phyloP scores from a whole-genome alignment of 768 basidiomycete genomes.

The Fomitopsis serialis region DNA sequence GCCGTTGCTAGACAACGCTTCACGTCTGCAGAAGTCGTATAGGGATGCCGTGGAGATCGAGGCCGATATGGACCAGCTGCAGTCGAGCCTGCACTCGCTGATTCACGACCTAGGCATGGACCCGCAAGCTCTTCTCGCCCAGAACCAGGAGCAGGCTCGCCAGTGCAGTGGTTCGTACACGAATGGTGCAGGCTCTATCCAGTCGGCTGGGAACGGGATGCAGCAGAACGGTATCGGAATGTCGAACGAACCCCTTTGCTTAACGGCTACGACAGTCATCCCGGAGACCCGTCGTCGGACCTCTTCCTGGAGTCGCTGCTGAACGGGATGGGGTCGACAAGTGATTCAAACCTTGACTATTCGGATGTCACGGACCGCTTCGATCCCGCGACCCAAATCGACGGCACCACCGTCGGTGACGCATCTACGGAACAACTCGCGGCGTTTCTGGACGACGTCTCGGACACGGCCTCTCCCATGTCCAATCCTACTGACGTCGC shows the following conservation, averaged over 20 bases:
- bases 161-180: not conserved
- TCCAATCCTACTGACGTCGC: constrained; percentile 2
- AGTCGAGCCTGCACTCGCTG: constrained; percentile 62
- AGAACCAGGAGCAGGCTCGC: not conserved
- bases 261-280: not conserved
- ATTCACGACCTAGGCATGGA: constrained; percentile 70
- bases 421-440: constrained; percentile 32
- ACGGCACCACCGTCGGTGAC: constrained; percentile 25
- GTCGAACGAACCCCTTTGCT: not conserved
- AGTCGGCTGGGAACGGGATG: not conserved
- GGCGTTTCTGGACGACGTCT: constrained; percentile 40
- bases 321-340: constrained; percentile 30
- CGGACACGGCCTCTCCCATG: constrained; percentile 17
- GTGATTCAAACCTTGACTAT: constrained; percentile 26
- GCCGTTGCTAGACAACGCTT: constrained; percentile 30
- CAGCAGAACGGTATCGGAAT: constrained; percentile 1
- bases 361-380: constrained; percentile 26
- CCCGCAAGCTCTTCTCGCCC: constrained; percentile 28
- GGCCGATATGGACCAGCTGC: constrained; percentile 65
- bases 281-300: constrained; percentile 16
- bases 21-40: constrained; percentile 51
- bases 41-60: constrained; percentile 59
- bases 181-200: not conserved
- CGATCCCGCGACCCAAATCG: constrained; percentile 28
- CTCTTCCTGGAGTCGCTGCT: constrained; percentile 37